These are phyloP conservation scores for Ogataea trehalophila DNA, from an alignment of 805 yeast species.

Conservation along the genomic window DNA sequence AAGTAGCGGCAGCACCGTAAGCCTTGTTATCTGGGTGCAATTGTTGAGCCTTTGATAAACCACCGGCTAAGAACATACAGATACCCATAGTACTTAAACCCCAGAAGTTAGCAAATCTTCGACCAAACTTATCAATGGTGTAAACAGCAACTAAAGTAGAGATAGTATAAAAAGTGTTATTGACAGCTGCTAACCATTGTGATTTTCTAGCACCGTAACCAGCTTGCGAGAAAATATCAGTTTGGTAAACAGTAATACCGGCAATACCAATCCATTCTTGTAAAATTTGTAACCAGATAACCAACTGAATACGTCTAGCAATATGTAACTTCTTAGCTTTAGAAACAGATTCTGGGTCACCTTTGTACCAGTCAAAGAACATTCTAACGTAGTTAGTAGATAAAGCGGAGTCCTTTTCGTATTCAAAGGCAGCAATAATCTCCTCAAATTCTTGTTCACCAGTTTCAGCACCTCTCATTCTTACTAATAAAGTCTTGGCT, in stretches of 20 bases:
- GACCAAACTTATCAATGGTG: slow-evolving; percentile 36
- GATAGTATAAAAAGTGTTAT: slow-evolving; percentile 16
- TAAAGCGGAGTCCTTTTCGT: slow-evolving; percentile 24
- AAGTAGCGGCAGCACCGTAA: slow-evolving; percentile 31
- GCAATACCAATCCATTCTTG: slow-evolving; percentile 44
- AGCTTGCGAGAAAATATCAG: slow-evolving; percentile 35
- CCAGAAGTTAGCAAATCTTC: slow-evolving; percentile 39
- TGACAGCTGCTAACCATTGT: slow-evolving; percentile 20
- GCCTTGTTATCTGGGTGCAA: slow-evolving; percentile 21
- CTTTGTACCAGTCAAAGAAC: slow-evolving; percentile 17
- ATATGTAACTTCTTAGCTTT: slow-evolving; percentile 22
- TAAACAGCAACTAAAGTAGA: slow-evolving; percentile 26
- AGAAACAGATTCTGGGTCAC: slow-evolving; percentile 19
- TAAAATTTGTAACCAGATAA: slow-evolving; percentile 31
- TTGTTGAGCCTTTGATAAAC: slow-evolving; percentile 25
- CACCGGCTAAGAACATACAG: slow-evolving; percentile 40
- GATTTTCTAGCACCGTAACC: slow-evolving; percentile 28
- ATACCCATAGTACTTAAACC: slow-evolving; percentile 33
- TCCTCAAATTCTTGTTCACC: slow-evolving; percentile 17
- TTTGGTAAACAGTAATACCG: slow-evolving; percentile 33
- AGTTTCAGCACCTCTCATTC: slow-evolving; percentile 34
- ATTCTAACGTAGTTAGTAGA: slow-evolving; percentile 24
- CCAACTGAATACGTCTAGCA: slow-evolving; percentile 24
- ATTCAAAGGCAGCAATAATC: slow-evolving; percentile 21
- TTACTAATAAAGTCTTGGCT: slow-evolving; percentile 38